Evolutionary conservation across 495 filamentous ascomycete species (phyloP).

Genomic region (Lophiostoma macrostomum): DNA sequence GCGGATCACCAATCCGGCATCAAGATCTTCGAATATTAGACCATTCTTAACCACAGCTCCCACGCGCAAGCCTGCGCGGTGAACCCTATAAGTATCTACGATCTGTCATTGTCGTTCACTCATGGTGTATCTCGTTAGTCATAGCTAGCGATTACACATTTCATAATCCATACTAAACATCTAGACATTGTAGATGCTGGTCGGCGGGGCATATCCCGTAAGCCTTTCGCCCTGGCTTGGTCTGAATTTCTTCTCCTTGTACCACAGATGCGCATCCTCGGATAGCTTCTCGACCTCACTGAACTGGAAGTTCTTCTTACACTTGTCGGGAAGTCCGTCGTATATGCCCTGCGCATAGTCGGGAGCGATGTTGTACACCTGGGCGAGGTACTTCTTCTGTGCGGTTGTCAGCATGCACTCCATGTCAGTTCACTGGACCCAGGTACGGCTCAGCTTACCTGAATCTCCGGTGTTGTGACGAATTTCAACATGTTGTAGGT

Average conservation of each 20-base stretch:
- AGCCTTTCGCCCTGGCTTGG: constrained; percentile 38
- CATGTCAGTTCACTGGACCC: too few relatives aligned
- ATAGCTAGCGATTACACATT: too few relatives aligned
- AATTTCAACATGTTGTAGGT: constrained; percentile 45
- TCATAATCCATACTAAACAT: too few relatives aligned
- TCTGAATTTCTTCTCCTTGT: constrained; percentile 50
- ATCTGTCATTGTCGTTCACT: too few relatives aligned
- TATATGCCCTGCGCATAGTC: constrained; percentile 50
- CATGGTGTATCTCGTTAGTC: too few relatives aligned
- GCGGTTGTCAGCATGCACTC: too few relatives aligned
- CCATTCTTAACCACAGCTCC: too few relatives aligned
- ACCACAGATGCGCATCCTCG: constrained; percentile 41
- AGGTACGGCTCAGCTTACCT: too few relatives aligned
- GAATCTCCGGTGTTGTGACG: constrained; percentile 36
- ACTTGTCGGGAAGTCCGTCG: constrained; percentile 41
- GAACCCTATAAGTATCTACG: too few relatives aligned
- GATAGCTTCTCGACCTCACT: constrained; percentile 40
- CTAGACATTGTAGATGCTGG: constrained; percentile 37
- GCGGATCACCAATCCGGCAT: too few relatives aligned
- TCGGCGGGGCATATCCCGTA: constrained; percentile 38
- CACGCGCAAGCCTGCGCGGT: too few relatives aligned
- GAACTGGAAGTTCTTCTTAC: constrained; percentile 44
- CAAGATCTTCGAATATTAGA: too few relatives aligned
- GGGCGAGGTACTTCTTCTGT: constrained; percentile 55
- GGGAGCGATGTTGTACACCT: constrained; percentile 51